phyloP scores from a whole-genome alignment of 768 basidiomycete genomes.

The Xerocomus spinulosus region DNA sequence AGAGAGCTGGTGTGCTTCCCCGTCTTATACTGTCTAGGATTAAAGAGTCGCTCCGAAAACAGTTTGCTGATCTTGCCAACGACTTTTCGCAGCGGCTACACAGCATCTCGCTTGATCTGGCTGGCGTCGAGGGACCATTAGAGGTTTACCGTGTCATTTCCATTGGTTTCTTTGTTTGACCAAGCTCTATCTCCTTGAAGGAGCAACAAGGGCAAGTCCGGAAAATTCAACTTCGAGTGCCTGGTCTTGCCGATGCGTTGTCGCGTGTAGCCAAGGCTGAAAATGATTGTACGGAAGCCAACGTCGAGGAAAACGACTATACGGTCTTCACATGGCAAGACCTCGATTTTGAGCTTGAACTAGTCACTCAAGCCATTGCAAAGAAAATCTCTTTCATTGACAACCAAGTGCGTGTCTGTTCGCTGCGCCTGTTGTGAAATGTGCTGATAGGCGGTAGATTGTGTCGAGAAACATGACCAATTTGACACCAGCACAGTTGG shows the following conservation, averaged over 20 bases:
- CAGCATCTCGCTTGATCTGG: constrained; percentile 64
- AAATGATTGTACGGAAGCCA: constrained; percentile 74
- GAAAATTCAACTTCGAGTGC: constrained; percentile 62
- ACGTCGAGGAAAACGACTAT: constrained; percentile 96
- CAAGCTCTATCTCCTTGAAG: constrained; percentile 33
- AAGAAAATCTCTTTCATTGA: constrained; percentile 96
- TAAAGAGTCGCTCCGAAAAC: constrained; percentile 73
- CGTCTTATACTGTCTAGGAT: constrained; percentile 47
- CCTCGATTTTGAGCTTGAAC: constrained; percentile 82
- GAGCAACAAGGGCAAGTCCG: constrained; percentile 69
- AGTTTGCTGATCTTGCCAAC: constrained; percentile 74
- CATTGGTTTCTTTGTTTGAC: constrained; percentile 8
- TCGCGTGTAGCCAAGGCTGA: constrained; percentile 59
- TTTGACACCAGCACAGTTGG: constrained; percentile 89
- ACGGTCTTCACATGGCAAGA: constrained; percentile 88
- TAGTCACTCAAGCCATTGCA: constrained; percentile 72
- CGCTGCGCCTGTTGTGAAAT: neutral
- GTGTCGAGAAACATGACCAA: constrained; percentile 93
- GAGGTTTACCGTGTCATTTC: constrained; percentile 45
- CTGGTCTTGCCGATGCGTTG: constrained; percentile 56
- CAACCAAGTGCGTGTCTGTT: constrained; percentile 65
- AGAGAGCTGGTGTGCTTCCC: neutral
- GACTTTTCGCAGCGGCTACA: constrained; percentile 67
- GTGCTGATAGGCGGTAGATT: constrained; percentile 49
- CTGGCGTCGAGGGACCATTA: constrained; percentile 67